These are phyloP conservation scores for Epichloe glyceriae DNA, from an alignment of 2,329 filamentous ascomycete species.

Conservation along the genomic window DNA sequence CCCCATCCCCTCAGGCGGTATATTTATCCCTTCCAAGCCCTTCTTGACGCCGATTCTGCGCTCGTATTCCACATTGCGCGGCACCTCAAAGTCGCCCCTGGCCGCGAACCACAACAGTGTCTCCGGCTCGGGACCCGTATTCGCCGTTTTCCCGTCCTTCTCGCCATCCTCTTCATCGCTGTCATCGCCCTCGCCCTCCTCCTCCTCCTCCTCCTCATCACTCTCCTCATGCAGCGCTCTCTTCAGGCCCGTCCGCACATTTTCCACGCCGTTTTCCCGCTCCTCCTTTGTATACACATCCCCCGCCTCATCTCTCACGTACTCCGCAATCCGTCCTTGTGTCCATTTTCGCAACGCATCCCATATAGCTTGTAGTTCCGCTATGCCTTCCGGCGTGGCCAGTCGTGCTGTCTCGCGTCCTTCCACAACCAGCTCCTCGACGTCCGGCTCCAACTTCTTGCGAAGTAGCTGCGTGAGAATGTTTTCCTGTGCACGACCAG, in stretches of 20 bases:
- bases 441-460: slow-evolving; percentile 70
- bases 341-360: slow-evolving; percentile 29
- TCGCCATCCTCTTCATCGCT: slow-evolving; percentile 14
- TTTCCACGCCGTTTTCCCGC: slow-evolving; percentile 49
- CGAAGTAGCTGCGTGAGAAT: slow-evolving; percentile 59
- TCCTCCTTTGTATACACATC: slow-evolving; percentile 64
- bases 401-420: slow-evolving; percentile 37
- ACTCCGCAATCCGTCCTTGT: slow-evolving; percentile 26
- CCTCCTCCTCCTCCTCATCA: slow-evolving; percentile 47
- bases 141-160: slow-evolving; percentile 13
- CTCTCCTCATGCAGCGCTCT: slow-evolving; percentile 38
- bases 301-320: slow-evolving; percentile 30
- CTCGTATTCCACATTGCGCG: slow-evolving; percentile 31
- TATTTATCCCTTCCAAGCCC: slow-evolving; percentile 23
- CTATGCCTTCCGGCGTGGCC: slow-evolving; percentile 30
- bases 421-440: slow-evolving; percentile 59
- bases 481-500: slow-evolving; percentile 51
- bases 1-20: slow-evolving; percentile 14
- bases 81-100: slow-evolving; percentile 31
- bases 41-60: slow-evolving; percentile 20
- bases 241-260: slow-evolving; percentile 58
- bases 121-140: slow-evolving; percentile 30
- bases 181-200: slow-evolving; percentile 30
- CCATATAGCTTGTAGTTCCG: slow-evolving; percentile 44
- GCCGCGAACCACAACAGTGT: slow-evolving; percentile 33